Evolutionary conservation across 768 basidiomycete genomes (phyloP).

Genomic region (Rickenella mellea): DNA sequence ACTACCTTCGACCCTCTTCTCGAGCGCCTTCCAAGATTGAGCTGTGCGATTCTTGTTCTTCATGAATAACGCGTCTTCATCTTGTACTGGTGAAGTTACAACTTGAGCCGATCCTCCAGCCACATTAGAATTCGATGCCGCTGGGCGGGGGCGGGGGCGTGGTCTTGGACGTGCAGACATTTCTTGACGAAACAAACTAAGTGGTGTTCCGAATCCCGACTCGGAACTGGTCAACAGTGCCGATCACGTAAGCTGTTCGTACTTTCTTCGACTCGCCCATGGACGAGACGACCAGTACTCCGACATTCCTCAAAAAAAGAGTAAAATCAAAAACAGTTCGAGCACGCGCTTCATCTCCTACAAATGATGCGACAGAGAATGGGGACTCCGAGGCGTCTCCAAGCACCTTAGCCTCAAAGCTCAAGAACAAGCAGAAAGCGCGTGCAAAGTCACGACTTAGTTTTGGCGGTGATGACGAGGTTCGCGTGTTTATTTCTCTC

Average conservation of each 20-base stretch:
- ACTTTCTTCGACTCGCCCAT: no score
- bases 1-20: conserved; percentile 46
- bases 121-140: no score
- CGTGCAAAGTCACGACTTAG: conserved; percentile 63
- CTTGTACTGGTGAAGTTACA: no score
- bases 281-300: no score
- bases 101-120: no score
- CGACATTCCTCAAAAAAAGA: conserved; percentile 5
- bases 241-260: no score
- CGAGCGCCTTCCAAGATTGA: conserved; percentile 50
- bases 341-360: conserved; percentile 4
- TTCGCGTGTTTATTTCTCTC: conserved; percentile 21
- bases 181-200: no score
- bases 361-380: conserved; percentile 12
- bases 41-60: conserved; percentile 50
- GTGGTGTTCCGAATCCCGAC: no score
- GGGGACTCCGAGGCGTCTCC: conserved; percentile 42
- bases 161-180: no score
- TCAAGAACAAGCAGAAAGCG: conserved; percentile 61
- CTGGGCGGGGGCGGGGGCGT: no score
- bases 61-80: conserved; percentile 65
- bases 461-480: conserved; percentile 68
- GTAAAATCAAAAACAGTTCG: conserved; percentile 3
- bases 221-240: no score
- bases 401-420: conserved; percentile 48